A percentile compares a stretch with the other conserved stretches of the same genome.
phyloP scores from a whole-genome alignment of 2,329 filamentous ascomycete species.

The Penicillium sp. region DNA sequence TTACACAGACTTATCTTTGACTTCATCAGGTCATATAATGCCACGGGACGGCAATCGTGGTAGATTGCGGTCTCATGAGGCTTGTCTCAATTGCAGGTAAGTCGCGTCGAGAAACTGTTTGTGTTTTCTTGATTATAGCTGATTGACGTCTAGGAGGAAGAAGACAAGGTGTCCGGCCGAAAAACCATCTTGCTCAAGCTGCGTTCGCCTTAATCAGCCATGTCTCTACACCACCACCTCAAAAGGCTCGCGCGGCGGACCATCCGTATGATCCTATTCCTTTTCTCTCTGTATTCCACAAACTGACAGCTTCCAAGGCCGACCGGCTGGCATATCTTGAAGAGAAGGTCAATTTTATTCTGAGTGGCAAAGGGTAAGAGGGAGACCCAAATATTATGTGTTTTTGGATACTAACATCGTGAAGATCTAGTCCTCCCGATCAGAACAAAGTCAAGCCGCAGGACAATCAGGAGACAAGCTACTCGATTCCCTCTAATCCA shows the following conservation, averaged over 20 bases:
- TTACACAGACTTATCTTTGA: not conserved
- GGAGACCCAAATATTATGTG: not conserved
- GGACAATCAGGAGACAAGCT: conserved; percentile 16
- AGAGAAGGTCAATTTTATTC: conserved; percentile 54
- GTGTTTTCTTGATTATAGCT: not conserved
- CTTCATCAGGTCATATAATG: conserved; percentile 20
- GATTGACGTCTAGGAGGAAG: conserved; percentile 40
- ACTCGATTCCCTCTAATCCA: conserved; percentile 17
- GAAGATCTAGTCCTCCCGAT: conserved; percentile 10
- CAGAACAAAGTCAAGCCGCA: conserved; percentile 9
- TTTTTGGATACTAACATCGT: not conserved
- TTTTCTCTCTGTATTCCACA: not conserved
- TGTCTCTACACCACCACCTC: conserved; percentile 47
- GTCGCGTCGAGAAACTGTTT: conserved; percentile 1
- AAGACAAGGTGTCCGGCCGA: conserved; percentile 56
- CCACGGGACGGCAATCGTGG: conserved; percentile 31
- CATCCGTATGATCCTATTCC: conserved; percentile 41
- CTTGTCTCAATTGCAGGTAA: conserved; percentile 51
- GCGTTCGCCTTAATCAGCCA: conserved; percentile 49
- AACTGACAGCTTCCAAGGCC: conserved; percentile 36
- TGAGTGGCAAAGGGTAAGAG: conserved; percentile 44
- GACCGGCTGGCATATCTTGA: conserved; percentile 54
- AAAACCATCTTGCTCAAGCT: conserved; percentile 54
- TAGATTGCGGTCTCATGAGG: conserved; percentile 35
- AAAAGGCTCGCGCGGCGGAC: conserved; percentile 41